Base-by-base conservation (phyloP, 805 yeast species). In the Alloascoidea africana region DNA sequence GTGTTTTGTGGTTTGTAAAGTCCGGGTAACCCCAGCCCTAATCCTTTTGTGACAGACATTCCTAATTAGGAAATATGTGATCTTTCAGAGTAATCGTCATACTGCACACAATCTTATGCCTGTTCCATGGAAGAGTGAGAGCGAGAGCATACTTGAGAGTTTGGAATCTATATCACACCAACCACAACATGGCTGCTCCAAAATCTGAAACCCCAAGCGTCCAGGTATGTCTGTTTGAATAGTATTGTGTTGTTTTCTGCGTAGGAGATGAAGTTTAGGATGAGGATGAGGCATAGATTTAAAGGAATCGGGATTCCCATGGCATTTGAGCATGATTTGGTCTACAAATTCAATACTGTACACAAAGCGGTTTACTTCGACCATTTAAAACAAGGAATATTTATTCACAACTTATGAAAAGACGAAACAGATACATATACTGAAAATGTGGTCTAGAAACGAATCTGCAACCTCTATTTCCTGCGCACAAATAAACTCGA, bases 121-220 rank as follows among this genome's bases (percentile, higher is more conserved):
- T n/a, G n/a, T n/a, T n/a, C n/a, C n/a, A n/a, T n/a, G n/a, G n/a
- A n/a, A n/a, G n/a, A n/a, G n/a, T n/a, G n/a, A n/a, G n/a, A n/a
- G n/a, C n/a, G n/a, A n/a, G n/a, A n/a, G n/a, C n/a, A n/a, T n/a
- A n/a, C n/a, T n/a, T n/a, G n/a, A n/a, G n/a, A n/a, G n/a, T n/a
- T n/a, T n/a, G n/a, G n/a, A n/a, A n/a, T n/a, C n/a, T n/a, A n/a
- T 36, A 27, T 36, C 23, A 43, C 27, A 36, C 42, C 40, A 40
- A 36, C 33, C 39, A 43, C 38, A 35, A 13, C 34, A 34, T 27
- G 38, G 50, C 50, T 53, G 55, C 58, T 62, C 63, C 48, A 61
- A 74, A 73, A 80, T 73, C 80, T 63, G 64, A 85, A 60, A 65
- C 68, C 65, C 85, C 81, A 75, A 78, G 87, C 70, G 89, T 81